These are phyloP conservation scores for Fomitopsis betulina DNA, from an alignment of 1,284 basidiomycete genomes.

Conservation along the genomic window DNA sequence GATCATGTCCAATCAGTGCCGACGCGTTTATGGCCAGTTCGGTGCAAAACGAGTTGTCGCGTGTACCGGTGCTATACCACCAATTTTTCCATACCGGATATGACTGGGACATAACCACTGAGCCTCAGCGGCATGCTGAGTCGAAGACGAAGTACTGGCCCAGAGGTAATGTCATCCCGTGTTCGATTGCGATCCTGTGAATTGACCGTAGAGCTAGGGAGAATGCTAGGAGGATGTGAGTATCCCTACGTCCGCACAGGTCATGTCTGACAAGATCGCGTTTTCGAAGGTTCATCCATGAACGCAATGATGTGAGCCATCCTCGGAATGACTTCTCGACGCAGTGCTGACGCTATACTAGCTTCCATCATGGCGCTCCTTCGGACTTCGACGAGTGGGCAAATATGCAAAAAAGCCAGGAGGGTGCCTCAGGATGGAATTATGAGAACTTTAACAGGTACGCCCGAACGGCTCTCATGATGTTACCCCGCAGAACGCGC, in stretches of 20 bases:
- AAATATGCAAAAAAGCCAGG: slow-evolving; percentile 38
- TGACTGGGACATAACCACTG: slow-evolving; percentile 51
- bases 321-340: not conserved
- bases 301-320: slow-evolving; percentile 57
- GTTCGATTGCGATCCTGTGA: not conserved
- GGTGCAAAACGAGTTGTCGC: slow-evolving; percentile 13
- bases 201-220: slow-evolving; percentile 34
- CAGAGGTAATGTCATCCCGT: slow-evolving; percentile 37
- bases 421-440: slow-evolving; percentile 51
- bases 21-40: slow-evolving; percentile 13
- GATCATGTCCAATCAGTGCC: not conserved
- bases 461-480: slow-evolving; percentile 2
- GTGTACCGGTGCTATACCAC: slow-evolving; percentile 21
- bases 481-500: not conserved
- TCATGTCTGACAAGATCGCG: not conserved
- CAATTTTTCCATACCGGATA: slow-evolving; percentile 37
- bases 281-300: slow-evolving; percentile 49
- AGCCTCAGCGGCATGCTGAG: slow-evolving; percentile 46
- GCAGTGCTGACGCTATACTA: slow-evolving; percentile 18
- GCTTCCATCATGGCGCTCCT: slow-evolving; percentile 64
- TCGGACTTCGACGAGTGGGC: slow-evolving; percentile 71
- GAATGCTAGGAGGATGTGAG: slow-evolving; percentile 67
- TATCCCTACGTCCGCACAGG: slow-evolving; percentile 5
- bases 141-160: slow-evolving; percentile 52
- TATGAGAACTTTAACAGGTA: slow-evolving; percentile 52